Conservation (phyloP, 805 yeast genomes). For the Myxozyma sirexii region DNA sequence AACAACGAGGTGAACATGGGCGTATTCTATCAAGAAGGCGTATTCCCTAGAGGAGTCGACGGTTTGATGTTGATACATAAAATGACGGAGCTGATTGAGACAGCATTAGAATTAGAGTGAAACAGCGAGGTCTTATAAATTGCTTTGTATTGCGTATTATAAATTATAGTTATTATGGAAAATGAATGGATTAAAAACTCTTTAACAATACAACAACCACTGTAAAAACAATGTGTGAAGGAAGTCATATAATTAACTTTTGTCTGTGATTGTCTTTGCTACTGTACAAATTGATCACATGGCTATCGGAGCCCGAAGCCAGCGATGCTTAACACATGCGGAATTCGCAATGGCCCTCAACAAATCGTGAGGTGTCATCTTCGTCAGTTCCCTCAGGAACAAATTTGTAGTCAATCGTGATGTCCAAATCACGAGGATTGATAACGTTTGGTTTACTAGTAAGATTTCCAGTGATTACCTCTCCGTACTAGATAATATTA, state of each 20-base stretch:
- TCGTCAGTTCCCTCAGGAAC: constrained; percentile 45
- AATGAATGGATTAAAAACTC: no score
- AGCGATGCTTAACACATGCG: constrained; percentile 20
- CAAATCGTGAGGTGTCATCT: not conserved
- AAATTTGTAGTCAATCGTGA: constrained; percentile 63
- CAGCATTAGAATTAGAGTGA: not conserved
- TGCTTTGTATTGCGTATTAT: no score
- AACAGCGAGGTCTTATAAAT: no score
- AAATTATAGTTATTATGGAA: no score
- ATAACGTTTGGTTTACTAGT: constrained; percentile 72
- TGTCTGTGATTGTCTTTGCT: not conserved
- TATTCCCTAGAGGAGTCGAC: not conserved
- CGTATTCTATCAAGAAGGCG: constrained; percentile 22
- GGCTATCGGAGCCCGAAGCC: not conserved
- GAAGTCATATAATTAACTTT: not conserved
- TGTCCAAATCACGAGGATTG: constrained; percentile 90
- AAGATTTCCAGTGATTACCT: constrained; percentile 68
- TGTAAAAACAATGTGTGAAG: no score
- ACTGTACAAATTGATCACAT: not conserved
- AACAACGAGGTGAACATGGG: constrained; percentile 30
- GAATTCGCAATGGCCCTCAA: constrained; percentile 19
- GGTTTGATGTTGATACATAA: not conserved
- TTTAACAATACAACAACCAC: no score
- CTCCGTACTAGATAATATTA: constrained; percentile 62
- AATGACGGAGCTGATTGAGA: not conserved